Percentiles rank a stretch among this genome's conserved stretches.
phyloP scores from a whole-genome alignment of 192 early-diverging fungal species.

The Umbelopsis isabellina region DNA sequence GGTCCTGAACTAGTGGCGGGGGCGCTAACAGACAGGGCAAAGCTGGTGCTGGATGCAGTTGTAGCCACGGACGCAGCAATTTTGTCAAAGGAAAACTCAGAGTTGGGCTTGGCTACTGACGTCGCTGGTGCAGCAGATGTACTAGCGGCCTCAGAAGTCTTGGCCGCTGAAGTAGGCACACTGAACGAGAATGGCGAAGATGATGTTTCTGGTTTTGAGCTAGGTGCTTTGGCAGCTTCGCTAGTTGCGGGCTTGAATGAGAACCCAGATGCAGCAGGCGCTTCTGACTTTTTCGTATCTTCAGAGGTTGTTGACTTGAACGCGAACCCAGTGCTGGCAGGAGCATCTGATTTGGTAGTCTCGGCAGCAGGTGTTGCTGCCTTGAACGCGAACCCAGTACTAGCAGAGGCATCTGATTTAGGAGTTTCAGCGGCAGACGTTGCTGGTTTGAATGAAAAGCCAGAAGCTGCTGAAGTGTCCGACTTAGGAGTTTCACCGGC shows the following conservation, averaged over 20 bases:
- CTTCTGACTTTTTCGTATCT: background rate
- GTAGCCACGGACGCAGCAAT: slow-evolving; percentile 15
- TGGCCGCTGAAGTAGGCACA: background rate
- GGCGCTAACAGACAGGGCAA: background rate
- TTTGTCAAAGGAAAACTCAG: slow-evolving; percentile 26
- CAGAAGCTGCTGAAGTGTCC: background rate
- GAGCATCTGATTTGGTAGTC: background rate
- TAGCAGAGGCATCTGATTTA: background rate
- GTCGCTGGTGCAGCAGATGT: slow-evolving; percentile 16
- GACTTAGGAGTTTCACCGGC: background rate
- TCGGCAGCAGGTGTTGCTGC: background rate
- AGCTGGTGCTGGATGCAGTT: background rate
- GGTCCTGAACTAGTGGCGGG: slow-evolving; percentile 5
- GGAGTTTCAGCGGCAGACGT: background rate
- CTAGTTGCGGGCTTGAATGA: slow-evolving; percentile 15
- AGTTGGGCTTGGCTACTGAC: slow-evolving; percentile 3
- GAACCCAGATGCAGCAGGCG: slow-evolving; percentile 9
- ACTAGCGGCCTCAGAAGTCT: background rate
- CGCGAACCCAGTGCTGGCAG: background rate
- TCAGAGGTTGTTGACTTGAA: background rate
- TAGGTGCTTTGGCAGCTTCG: background rate
- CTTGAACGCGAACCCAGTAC: no score
- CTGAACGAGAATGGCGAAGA: background rate
- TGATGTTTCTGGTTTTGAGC: background rate
- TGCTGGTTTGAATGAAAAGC: background rate